Evolutionary conservation across 2,329 filamentous ascomycete species (phyloP).

Genomic region (Chaetomium globosum): DNA sequence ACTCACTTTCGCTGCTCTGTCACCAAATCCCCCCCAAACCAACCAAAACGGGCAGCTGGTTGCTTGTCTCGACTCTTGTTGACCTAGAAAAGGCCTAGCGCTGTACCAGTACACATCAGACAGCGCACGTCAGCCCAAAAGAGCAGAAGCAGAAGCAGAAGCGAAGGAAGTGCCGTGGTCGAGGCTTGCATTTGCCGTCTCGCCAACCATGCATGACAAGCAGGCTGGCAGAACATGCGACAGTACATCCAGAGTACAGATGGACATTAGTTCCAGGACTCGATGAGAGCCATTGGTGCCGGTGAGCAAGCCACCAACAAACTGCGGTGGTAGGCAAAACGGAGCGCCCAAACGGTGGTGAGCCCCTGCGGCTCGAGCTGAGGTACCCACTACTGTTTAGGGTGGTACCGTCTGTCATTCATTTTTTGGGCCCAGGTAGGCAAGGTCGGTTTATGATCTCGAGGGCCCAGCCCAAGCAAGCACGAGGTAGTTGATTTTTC

Average conservation of each 20-base stretch:
- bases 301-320: background rate
- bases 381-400: constrained; percentile 30
- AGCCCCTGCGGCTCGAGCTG: constrained; percentile 10
- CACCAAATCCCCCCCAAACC: background rate
- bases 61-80: background rate
- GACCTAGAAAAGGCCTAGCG: constrained; percentile 8
- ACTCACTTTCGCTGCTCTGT: background rate
- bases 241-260: background rate
- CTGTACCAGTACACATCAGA: background rate
- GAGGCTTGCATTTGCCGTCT: constrained; percentile 22
- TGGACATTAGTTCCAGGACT: background rate
- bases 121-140: background rate
- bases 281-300: constrained; percentile 3
- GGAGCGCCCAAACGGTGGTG: constrained; percentile 28
- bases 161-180: constrained; percentile 24
- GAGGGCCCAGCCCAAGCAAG: constrained; percentile 11
- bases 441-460: background rate
- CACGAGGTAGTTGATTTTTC: background rate
- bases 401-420: constrained; percentile 17
- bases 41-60: constrained; percentile 2
- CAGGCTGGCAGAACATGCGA: background rate
- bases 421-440: background rate
- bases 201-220: background rate
- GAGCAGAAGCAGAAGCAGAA: constrained; percentile 9
- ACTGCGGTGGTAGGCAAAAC: constrained; percentile 12